Percentiles rank a stretch among this genome's conserved stretches.
Evolutionary conservation across 495 filamentous ascomycete species (phyloP).

Genomic region (Chaetomium tenue): DNA sequence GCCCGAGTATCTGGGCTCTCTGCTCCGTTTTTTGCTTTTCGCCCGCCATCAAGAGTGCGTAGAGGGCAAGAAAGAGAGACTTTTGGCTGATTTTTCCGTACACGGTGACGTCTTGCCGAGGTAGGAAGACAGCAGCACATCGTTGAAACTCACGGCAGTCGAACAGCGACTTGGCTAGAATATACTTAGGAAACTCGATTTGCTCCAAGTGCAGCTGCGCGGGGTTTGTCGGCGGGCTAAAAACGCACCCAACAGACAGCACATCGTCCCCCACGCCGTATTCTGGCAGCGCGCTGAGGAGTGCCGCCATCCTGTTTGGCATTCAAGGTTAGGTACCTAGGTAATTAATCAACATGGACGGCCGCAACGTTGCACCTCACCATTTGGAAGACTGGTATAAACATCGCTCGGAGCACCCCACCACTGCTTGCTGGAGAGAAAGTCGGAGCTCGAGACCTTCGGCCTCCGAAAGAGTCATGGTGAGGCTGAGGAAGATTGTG

Average conservation of each 20-base stretch:
- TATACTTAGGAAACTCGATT: too few species aligned
- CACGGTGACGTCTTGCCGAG: too few species aligned
- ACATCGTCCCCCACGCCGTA: background rate
- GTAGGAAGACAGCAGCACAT: too few species aligned
- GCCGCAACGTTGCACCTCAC: background rate
- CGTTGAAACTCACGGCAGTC: too few species aligned
- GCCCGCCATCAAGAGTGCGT: background rate
- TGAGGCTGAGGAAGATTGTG: background rate
- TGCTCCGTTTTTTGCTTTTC: slow-evolving; percentile 3
- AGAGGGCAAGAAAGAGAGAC: too few species aligned
- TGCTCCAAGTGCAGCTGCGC: too few species aligned
- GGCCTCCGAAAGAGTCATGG: slow-evolving; percentile 2
- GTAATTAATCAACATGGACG: background rate
- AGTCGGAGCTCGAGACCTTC: background rate
- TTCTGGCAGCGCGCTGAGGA: background rate
- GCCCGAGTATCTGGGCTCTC: background rate
- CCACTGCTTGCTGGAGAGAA: background rate
- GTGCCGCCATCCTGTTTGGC: background rate
- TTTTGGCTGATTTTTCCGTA: too few species aligned
- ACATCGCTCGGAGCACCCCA: background rate
- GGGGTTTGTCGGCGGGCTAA: too few species aligned
- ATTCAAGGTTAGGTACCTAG: too few species aligned
- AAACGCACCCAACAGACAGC: background rate
- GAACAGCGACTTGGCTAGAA: too few species aligned
- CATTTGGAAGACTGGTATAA: slow-evolving; percentile 1